phyloP scores from a whole-genome alignment of 1,139 yeast genomes.

The Chernovozyma aurita region DNA sequence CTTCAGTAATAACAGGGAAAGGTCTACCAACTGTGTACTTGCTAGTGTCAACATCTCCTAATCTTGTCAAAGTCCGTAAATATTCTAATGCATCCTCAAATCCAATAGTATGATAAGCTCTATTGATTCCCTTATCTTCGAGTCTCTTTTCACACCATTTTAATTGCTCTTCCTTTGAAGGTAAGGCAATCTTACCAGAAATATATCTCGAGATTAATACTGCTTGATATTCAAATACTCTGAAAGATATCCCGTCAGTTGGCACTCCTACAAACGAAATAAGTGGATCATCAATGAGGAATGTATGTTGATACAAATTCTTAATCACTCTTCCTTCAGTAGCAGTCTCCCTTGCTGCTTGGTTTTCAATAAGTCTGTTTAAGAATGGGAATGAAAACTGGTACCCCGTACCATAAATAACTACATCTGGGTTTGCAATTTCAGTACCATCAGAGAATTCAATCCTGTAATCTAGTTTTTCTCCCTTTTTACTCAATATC shows the following conservation, averaged over 20 bases:
- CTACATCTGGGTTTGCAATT: conserved; percentile 26
- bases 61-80: conserved; percentile 16
- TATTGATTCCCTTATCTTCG: conserved; percentile 21
- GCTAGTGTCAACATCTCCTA: conserved; percentile 26
- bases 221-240: conserved; percentile 43
- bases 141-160: conserved; percentile 28
- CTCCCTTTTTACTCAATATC: conserved; percentile 2
- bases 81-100: conserved; percentile 19
- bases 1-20: conserved; percentile 27
- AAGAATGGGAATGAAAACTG: conserved; percentile 41
- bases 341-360: conserved; percentile 14
- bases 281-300: conserved; percentile 32
- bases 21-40: conserved; percentile 22
- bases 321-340: conserved; percentile 28
- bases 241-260: conserved; percentile 33
- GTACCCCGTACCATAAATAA: conserved; percentile 44
- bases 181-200: conserved; percentile 28
- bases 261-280: conserved; percentile 39
- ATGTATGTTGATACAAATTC: conserved; percentile 34
- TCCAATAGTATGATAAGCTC: conserved; percentile 42
- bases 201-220: conserved; percentile 29
- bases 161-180: conserved; percentile 24
- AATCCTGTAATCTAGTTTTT: conserved; percentile 17
- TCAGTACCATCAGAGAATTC: conserved; percentile 26
- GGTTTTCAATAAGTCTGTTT: conserved; percentile 19